Conservation (phyloP, 1,284 basidiomycete genomes). For the Rhodotorula sp. region DNA sequence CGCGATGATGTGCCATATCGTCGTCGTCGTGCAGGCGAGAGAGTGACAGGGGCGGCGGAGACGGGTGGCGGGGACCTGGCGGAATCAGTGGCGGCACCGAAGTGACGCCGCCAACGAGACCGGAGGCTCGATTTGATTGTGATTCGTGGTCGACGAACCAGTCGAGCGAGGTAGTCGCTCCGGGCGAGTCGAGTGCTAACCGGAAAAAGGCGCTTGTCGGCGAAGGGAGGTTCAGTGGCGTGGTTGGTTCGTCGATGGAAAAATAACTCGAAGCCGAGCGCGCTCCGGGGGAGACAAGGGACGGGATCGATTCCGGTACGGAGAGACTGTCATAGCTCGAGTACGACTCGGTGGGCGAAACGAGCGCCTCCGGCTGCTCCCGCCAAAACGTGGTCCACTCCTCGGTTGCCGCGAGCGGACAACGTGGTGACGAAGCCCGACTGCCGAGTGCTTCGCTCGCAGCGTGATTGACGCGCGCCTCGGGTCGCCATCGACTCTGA, state of each 20-base stretch:
- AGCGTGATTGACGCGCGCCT: too few relatives aligned
- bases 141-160: not conserved
- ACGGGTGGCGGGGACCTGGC: not conserved
- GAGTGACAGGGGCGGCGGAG: not conserved
- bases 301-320: not conserved
- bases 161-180: not conserved
- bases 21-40: too few relatives aligned
- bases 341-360: too few relatives aligned
- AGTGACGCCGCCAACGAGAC: not conserved
- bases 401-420: too few relatives aligned
- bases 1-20: too few relatives aligned
- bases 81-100: not conserved
- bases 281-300: slow-evolving; percentile 7
- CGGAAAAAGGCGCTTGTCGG: slow-evolving; percentile 23
- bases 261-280: slow-evolving; percentile 13
- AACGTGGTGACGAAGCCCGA: too few relatives aligned
- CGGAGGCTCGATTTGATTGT: not conserved
- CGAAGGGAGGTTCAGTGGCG: slow-evolving; percentile 3
- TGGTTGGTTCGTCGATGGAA: slow-evolving; percentile 1
- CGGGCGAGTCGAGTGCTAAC: slow-evolving; percentile 19
- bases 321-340: not conserved
- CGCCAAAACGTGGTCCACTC: too few relatives aligned
- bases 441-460: too few relatives aligned
- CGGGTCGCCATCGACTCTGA: too few relatives aligned
- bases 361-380: too few relatives aligned